Conservation (phyloP, 2,329 filamentous ascomycete genomes). For the Dichotomopilus funicola region DNA sequence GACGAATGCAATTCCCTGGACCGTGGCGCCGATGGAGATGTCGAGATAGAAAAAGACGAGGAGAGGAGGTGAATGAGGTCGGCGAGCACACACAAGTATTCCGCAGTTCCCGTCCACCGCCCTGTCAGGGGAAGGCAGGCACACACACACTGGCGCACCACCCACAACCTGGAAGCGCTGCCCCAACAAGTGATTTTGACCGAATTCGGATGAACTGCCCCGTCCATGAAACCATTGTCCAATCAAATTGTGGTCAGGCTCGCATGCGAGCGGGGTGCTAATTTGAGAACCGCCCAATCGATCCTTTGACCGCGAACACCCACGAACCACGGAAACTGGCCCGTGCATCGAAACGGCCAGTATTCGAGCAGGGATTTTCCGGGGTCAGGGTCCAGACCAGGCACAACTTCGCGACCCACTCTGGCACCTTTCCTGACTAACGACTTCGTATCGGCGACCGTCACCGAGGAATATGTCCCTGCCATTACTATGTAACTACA, state of each 20-base stretch:
- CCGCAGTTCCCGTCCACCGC: conserved; percentile 5
- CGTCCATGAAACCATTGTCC: conserved; percentile 4
- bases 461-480: too few relatives aligned
- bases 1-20: conserved; percentile 26
- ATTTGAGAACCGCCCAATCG: conserved; percentile 11
- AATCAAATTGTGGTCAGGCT: conserved; percentile 2
- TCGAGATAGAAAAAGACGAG: conserved; percentile 25
- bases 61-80: conserved; percentile 21
- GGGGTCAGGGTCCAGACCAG: not conserved
- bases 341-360: not conserved
- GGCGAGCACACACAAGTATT: conserved; percentile 14
- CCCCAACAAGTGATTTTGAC: conserved; percentile 11
- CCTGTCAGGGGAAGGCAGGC: conserved; percentile 15
- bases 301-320: not conserved
- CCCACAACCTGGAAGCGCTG: conserved; percentile 4
- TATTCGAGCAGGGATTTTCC: conserved; percentile 1
- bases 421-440: not conserved
- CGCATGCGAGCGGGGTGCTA: conserved; percentile 12
- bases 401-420: not conserved
- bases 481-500: too few relatives aligned
- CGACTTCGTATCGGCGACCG: too few relatives aligned
- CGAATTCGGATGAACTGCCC: conserved; percentile 19
- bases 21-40: conserved; percentile 23
- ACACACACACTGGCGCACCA: not conserved
- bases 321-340: conserved; percentile 3